These are phyloP conservation scores for Thalia dealbata DNA, from an alignment of 176 grass and related monocot genomes.

Conservation along the genomic window DNA sequence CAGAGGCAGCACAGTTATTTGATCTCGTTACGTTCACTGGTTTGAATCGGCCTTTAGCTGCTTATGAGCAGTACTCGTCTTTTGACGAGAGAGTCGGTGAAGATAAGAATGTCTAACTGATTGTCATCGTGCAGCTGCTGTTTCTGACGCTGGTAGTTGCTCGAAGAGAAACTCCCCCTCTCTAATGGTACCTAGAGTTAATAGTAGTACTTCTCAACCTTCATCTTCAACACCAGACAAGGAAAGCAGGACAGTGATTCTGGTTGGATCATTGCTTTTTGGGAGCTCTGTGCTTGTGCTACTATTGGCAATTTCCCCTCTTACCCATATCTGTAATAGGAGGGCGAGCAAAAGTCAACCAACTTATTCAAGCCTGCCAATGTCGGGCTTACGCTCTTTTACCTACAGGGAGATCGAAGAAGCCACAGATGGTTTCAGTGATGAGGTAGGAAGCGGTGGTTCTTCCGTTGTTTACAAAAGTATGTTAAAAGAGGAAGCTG, in stretches of 20 bases:
- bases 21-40: neutral
- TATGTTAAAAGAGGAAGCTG: neutral
- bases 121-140: constrained; percentile 1
- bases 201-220: neutral
- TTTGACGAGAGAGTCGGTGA: neutral
- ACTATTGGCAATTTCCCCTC: neutral
- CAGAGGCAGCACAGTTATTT: constrained; percentile 12
- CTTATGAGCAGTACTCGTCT: neutral
- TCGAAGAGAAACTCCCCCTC: constrained; percentile 9
- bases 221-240: neutral
- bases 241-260: neutral
- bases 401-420: constrained; percentile 11
- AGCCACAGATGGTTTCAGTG: constrained; percentile 11
- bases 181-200: neutral
- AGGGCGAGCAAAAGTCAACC: neutral
- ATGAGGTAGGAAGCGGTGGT: constrained; percentile 3
- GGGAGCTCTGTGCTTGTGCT: neutral
- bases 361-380: neutral
- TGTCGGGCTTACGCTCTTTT: neutral
- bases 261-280: neutral
- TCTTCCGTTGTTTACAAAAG: constrained; percentile 14
- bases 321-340: neutral
- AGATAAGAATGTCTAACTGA: constrained; percentile 1
- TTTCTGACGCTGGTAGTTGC: neutral
- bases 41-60: constrained; percentile 8